Evolutionary conservation across 768 basidiomycete genomes (phyloP).

Genomic region (Lactifluus subvellereus): DNA sequence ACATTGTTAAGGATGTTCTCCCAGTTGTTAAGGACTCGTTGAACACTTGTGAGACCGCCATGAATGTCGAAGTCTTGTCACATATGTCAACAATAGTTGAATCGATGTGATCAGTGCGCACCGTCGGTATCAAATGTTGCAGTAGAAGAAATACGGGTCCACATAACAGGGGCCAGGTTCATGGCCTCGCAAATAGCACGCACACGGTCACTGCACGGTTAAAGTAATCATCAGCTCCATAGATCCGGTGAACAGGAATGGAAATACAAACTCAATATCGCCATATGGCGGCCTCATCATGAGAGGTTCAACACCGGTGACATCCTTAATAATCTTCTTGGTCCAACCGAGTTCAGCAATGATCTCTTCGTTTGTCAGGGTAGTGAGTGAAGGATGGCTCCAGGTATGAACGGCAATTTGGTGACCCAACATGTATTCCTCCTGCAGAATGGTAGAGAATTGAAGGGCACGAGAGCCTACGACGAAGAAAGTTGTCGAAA

Average conservation of each 20-base stretch:
- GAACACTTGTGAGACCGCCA: slow-evolving; percentile 50
- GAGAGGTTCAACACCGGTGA: slow-evolving; percentile 70
- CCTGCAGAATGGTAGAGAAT: slow-evolving; percentile 61
- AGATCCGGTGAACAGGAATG: neutral
- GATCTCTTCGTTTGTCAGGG: slow-evolving; percentile 68
- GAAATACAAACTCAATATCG: slow-evolving; percentile 57
- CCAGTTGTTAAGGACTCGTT: slow-evolving; percentile 66
- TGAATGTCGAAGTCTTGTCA: slow-evolving; percentile 72
- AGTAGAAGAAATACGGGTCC: slow-evolving; percentile 60
- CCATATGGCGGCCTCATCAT: slow-evolving; percentile 80
- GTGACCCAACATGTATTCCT: slow-evolving; percentile 72
- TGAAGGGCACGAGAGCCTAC: slow-evolving; percentile 78
- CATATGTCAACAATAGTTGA: slow-evolving; percentile 6
- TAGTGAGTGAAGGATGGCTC: slow-evolving; percentile 71
- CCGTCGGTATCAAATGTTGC: slow-evolving; percentile 70
- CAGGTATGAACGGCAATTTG: slow-evolving; percentile 71
- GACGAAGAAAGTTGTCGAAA: slow-evolving; percentile 83
- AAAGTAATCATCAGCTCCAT: slow-evolving; percentile 15
- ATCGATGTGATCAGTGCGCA: slow-evolving; percentile 27
- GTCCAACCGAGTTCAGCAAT: slow-evolving; percentile 89
- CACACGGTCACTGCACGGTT: slow-evolving; percentile 63
- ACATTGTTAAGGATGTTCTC: slow-evolving; percentile 63
- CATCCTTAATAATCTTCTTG: slow-evolving; percentile 77
- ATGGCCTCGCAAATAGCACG: slow-evolving; percentile 78
- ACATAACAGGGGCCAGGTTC: slow-evolving; percentile 79